Conservation (phyloP, 129 eudicot genomes). For the Kitagawia praeruptora region DNA sequence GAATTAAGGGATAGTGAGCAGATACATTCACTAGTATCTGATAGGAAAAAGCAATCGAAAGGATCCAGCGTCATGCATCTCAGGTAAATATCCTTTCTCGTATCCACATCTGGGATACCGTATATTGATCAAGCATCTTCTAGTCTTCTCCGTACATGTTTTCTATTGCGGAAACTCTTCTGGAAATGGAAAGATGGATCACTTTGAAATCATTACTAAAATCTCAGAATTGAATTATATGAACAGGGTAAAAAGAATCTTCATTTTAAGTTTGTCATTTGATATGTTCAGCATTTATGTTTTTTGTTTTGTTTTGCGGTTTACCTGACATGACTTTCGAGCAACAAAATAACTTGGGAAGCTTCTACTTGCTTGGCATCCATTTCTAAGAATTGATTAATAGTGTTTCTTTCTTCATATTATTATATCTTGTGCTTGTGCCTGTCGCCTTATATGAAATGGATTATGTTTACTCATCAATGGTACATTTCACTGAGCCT, state of each 20-base stretch:
- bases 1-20: conserved; percentile 20
- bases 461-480: neutral
- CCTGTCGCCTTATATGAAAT: neutral
- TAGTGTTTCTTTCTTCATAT: neutral
- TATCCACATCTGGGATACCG: neutral
- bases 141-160: neutral
- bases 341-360: neutral
- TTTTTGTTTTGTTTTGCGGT: neutral
- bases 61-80: conserved; percentile 19
- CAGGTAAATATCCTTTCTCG: conserved; percentile 20
- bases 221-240: neutral
- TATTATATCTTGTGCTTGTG: neutral
- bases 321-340: neutral
- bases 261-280: neutral
- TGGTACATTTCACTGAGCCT: neutral
- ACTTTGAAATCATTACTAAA: neutral
- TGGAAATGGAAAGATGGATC: neutral
- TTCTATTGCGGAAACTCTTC: neutral
- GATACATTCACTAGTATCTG: conserved; percentile 13
- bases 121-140: neutral
- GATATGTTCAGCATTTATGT: neutral
- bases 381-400: neutral
- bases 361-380: neutral
- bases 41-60: neutral
- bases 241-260: neutral